Base-by-base conservation (phyloP, 768 basidiomycete species). In the Roridomyces roridus region DNA sequence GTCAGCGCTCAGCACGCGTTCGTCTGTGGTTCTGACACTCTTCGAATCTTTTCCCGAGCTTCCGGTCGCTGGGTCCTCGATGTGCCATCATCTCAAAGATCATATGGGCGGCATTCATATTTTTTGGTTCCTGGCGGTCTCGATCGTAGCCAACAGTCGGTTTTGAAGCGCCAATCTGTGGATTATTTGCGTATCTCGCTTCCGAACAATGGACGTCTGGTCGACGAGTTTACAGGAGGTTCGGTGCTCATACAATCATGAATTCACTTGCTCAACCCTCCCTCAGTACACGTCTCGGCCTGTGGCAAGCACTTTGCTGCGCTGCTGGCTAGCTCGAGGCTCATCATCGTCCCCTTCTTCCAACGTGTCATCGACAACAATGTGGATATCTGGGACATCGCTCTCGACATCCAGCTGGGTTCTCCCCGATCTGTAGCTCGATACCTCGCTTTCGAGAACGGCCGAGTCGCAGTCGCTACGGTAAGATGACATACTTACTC, bases 1-100 rank as follows among this genome's bases (percentile, higher is more conserved):
- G 70, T 92, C 51, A 59, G 52, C 12, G 36, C 46, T n/a, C 49
- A 43, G 21, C 81, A 88, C 65, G 80, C 84, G 0, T 85, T 92
- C 62, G 68, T 92, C 24, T 88, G 85, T 44, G 82, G 83, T 6
- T 65, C 65, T 1, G 59, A 63, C 18, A 68, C 74, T 9, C 64
- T 92, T 31, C 77, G 85, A 9, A 74, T 87, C 9, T 90, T 85
- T 57, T 77, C 78, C 24, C 77, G 87, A 23, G 66, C 69, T 18
- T 76, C 74, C 1, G 83, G 82, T 17, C 66, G 67, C 4, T 65
- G 76, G 42, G 74, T 84, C 6, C 65, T 85, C 42, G 74, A 80
- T 28, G 57, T 85, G 5, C 67, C 78, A 5, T 72, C 77, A 4
- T 64, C 67, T n/a, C 65, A 71, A 12, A 41, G 68, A 25, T 66